Base-by-base conservation (phyloP, 805 yeast species). In the Lipomyces kockii region DNA sequence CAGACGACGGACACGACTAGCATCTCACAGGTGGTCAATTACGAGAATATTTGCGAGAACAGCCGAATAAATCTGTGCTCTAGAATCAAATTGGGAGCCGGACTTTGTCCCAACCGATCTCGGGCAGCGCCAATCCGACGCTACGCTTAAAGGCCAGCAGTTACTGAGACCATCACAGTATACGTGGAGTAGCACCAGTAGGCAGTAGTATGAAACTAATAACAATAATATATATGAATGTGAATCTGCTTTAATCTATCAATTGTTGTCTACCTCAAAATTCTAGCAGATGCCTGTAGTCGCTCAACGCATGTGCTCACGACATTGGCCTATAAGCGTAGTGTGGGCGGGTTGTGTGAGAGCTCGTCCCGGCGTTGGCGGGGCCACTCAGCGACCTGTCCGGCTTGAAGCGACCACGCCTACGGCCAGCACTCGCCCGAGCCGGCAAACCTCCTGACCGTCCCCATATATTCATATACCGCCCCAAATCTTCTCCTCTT, bases 351-450 rank as follows among this genome's bases (percentile, higher is more conserved):
- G 17, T 37, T 12, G 43, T 2, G 43, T 4, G 43, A 37, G 43
- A 37, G 32, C 43, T 37, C 49, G 49, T 43, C 11, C 3, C 2
- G 49, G 49, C 49, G 20, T n/a, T 43, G 49, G 49, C 22, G 49
- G 49, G 49, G 32, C 32, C 32, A 29, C 29, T 27, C 29, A 29
- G 32, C 32, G 43, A 37, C 43, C 43, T 11, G 49, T 43, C 49
- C 2, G 20, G 8, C 9, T 43, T 43, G 49, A 43, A n/a, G 49
- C 49, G 49, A 11, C 49, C 49, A 17, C 49, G 22, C 22, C 9
- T n/a, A n/a, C 49, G 49, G 49, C 49, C 49, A 5, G 49, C 49
- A 43, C 49, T 43, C 49, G 49, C 49, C 49, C 49, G 49, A 17
- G 22, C 49, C 49, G 49, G 20, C 49, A 43, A 17, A 37, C 39